Evolutionary conservation across 1,139 yeast genomes (phyloP).

Genomic region (Lodderomyces theae): DNA sequence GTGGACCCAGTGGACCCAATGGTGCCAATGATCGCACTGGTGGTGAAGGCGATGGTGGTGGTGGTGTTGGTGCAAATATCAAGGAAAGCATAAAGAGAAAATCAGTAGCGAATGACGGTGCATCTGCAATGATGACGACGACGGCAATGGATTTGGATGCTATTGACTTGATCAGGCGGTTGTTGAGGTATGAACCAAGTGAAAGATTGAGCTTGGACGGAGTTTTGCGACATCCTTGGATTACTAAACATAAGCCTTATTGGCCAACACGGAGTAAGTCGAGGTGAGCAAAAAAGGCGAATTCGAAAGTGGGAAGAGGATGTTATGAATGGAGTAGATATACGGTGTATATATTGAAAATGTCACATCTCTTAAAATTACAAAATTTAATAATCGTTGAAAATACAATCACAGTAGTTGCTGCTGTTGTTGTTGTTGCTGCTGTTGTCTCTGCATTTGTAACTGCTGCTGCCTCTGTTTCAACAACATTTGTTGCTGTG

Average conservation of each 20-base stretch:
- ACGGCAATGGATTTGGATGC: slow-evolving; percentile 62
- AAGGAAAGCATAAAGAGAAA: background rate
- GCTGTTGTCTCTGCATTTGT: slow-evolving; percentile 30
- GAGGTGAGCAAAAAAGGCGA: no score
- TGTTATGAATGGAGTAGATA: no score
- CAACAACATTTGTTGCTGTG: slow-evolving; percentile 22
- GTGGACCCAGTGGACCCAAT: no score
- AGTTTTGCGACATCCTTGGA: slow-evolving; percentile 82
- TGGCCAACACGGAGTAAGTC: no score
- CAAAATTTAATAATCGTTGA: background rate
- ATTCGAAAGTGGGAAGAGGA: no score
- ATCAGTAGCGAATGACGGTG: background rate
- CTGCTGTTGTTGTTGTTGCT: slow-evolving; percentile 29
- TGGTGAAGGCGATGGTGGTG: no score
- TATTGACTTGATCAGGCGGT: slow-evolving; percentile 60
- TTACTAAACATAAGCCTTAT: slow-evolving; percentile 53
- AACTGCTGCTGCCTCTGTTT: slow-evolving; percentile 17
- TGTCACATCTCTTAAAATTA: slow-evolving; percentile 1
- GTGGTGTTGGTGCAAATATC: background rate
- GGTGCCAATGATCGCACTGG: no score
- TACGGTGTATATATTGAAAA: background rate
- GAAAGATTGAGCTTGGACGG: slow-evolving; percentile 60
- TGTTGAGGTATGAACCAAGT: slow-evolving; percentile 67
- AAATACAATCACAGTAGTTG: slow-evolving; percentile 2
- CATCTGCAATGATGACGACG: background rate